These are phyloP conservation scores for Zoysia pacifica DNA, from an alignment of 176 grass and related monocot species.

Conservation along the genomic window DNA sequence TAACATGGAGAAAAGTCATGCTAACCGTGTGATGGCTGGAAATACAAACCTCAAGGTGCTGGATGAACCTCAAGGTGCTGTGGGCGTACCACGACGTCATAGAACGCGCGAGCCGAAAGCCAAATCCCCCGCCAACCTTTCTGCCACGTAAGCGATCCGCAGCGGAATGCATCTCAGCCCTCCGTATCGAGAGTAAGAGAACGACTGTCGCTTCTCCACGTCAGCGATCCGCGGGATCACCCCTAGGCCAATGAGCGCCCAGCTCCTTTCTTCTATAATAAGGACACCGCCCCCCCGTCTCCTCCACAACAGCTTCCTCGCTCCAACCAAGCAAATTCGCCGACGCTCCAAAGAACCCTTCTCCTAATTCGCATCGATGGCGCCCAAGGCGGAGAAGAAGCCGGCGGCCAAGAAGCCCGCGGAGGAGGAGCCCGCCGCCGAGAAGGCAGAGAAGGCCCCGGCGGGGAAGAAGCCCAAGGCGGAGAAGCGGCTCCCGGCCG, in stretches of 20 bases:
- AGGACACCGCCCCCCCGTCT: background rate
- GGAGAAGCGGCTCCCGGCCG: conserved; percentile 19
- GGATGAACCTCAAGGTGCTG: no score
- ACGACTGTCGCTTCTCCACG: background rate
- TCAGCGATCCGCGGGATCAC: conserved; percentile 13
- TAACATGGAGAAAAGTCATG: background rate
- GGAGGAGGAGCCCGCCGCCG: conserved; percentile 25
- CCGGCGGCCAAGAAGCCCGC: conserved; percentile 25
- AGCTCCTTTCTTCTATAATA: conserved; percentile 5
- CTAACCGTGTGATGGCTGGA: background rate
- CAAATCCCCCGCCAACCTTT: background rate
- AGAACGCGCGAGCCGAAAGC: background rate
- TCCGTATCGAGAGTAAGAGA: background rate
- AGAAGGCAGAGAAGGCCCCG: conserved; percentile 22
- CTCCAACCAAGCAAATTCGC: background rate
- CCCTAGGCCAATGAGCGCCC: conserved; percentile 18
- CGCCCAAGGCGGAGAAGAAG: conserved; percentile 42
- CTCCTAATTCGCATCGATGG: background rate
- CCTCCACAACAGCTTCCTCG: background rate
- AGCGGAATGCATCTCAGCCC: background rate
- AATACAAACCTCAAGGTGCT: no score
- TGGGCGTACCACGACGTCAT: background rate
- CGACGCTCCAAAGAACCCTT: background rate
- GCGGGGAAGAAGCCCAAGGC: conserved; percentile 33
- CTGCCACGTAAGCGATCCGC: conserved; percentile 28